Conservation (phyloP, 805 yeast genomes). For the Wickerhamiella musiphila region DNA sequence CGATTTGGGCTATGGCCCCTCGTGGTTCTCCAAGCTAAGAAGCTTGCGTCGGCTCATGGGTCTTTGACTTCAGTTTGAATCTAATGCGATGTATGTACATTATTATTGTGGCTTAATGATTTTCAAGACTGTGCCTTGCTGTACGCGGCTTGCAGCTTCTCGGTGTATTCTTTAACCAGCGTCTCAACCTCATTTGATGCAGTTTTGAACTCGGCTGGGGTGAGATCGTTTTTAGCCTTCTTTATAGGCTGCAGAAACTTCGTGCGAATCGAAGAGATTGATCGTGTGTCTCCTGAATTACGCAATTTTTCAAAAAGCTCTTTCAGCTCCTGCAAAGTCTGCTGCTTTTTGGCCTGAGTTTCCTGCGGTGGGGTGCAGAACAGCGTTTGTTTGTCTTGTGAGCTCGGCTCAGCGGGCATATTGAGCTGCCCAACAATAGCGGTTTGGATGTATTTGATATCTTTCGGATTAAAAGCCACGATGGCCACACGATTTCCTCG, state of each 20-base stretch:
- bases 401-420: conserved; percentile 65
- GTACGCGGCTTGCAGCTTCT: conserved; percentile 36
- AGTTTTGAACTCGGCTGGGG: conserved; percentile 26
- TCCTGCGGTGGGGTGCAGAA: conserved; percentile 61
- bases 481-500: conserved; percentile 29
- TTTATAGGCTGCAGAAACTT: conserved; percentile 40
- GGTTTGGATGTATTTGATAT: conserved; percentile 51
- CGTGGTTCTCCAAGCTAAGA: conserved; percentile 50
- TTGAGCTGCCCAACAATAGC: conserved; percentile 52
- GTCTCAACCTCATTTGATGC: conserved; percentile 47
- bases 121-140: conserved; percentile 25
- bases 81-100: background rate
- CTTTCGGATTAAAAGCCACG: conserved; percentile 73
- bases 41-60: conserved; percentile 34
- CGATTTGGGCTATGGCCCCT: conserved; percentile 54
- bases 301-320: conserved; percentile 46
- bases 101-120: background rate
- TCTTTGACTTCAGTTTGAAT: background rate
- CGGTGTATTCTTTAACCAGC: conserved; percentile 45
- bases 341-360: conserved; percentile 45
- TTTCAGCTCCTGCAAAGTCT: conserved; percentile 43
- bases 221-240: conserved; percentile 31
- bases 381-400: conserved; percentile 53
- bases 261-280: conserved; percentile 41
- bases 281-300: conserved; percentile 28